Evolutionary conservation across 257 asterid genomes (phyloP), one percentile per base, ranked within the genome.

Genomic region (Thymus mandschuricus): DNA sequence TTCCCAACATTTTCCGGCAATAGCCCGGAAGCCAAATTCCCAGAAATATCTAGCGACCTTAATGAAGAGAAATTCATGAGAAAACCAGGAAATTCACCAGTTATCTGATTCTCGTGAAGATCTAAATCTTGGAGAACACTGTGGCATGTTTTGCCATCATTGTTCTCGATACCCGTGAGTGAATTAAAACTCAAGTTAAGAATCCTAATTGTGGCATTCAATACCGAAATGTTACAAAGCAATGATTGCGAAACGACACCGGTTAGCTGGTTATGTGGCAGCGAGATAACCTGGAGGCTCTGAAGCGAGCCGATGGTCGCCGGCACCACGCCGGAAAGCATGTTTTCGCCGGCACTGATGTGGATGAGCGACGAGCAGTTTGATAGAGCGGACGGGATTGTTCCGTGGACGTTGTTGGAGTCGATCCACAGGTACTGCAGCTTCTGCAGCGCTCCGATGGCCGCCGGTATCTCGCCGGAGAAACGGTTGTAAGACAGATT

Each of bases 61-160:
- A 89, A 60, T 45, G 90, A 65, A 1, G 85, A 57, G 66, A 84
- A 78, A 71, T 84, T 84, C 55, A 63, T 70, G 12, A 91, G 33
- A 75, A 84, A 66, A 11, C 28, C 71, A 3, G 96, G 97, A 77
- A 89, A 83, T 69, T 76, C 81, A 38, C 85, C 88, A 61, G 73
- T 78, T 68, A 91, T 91, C 80, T 81, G 87, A 83, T 91, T 91
- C 87, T 74, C 90, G 86, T 87, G 92, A 85, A 91, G 85, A 74
- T 84, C 85, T 8, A 91, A 73, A 41, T 76, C 88, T 74, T 91
- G 88, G 45, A 85, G 54, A 28, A 76, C 83, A 68, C 95, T 82
- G 3, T 64, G 79, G 71, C 91, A 87, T 50, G 2, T 69, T 43
- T 81, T 64, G 8, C 78, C 83, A 67, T 48, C 56, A 57, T 62